Percentiles rank a stretch among this genome's conserved stretches.
phyloP scores from a whole-genome alignment of 1,284 basidiomycete species.

The Tilletiaria anomala region DNA sequence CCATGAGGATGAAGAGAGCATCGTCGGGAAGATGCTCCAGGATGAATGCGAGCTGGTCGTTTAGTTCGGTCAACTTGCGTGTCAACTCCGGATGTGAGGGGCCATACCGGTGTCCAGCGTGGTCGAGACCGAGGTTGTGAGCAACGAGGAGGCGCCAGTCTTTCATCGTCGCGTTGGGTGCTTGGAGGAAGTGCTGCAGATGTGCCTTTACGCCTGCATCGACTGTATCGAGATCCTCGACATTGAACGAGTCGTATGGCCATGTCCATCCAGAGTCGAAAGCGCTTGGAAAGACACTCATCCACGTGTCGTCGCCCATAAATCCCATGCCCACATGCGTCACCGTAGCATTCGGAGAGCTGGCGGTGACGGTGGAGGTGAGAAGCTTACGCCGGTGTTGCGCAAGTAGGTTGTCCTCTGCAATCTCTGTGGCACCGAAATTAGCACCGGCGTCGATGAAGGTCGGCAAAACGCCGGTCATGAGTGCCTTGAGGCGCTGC shows the following conservation, averaged over 20 bases:
- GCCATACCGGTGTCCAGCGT: constrained; percentile 86
- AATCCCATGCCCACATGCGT: constrained; percentile 46
- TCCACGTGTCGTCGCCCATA: constrained; percentile 96
- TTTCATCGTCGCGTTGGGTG: constrained; percentile 10
- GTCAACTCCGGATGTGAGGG: constrained; percentile 76
- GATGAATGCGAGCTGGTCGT: constrained; percentile 3
- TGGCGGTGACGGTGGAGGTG: too few relatives aligned
- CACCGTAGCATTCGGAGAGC: neutral
- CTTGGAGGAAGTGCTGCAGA: constrained; percentile 62
- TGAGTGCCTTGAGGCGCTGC: constrained; percentile 86
- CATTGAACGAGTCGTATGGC: constrained; percentile 93
- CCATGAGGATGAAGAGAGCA: constrained; percentile 68
- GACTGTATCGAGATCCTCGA: constrained; percentile 91
- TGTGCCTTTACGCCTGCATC: constrained; percentile 73
- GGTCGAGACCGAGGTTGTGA: constrained; percentile 93
- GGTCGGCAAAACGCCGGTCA: constrained; percentile 86
- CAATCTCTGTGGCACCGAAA: constrained; percentile 59
- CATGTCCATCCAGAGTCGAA: constrained; percentile 59
- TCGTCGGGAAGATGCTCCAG: neutral
- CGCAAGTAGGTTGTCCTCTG: constrained; percentile 62
- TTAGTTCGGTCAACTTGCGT: constrained; percentile 57
- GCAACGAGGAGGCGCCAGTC: constrained; percentile 72
- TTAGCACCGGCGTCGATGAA: constrained; percentile 87
- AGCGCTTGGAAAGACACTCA: constrained; percentile 63
- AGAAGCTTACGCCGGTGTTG: constrained; percentile 40